Base-by-base conservation (phyloP, 2,329 filamentous ascomycete species). In the Neurospora sp. region DNA sequence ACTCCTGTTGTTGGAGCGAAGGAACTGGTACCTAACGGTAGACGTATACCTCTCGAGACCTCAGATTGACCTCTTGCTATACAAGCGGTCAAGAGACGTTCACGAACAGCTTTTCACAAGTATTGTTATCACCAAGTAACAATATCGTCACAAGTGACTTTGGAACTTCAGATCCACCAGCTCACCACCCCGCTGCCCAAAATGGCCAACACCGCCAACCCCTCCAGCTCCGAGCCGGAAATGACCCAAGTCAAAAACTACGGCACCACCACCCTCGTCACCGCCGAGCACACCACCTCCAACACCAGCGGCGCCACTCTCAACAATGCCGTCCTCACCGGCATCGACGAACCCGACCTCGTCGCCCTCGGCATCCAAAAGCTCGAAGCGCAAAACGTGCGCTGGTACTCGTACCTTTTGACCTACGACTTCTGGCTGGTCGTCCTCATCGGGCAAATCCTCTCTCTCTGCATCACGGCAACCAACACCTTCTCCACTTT, bases 401-500 rank as follows among this genome's bases (percentile, higher is more conserved):
- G 81, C 73, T 90, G 88, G 88, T 90, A 87, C 81, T 85, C 90
- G 62, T 98, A 96, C 81, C 84, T 98, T 73, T 86, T 85, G 75
- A 97, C 94, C 11, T 85, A 85, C 77, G 92, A 97, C 78, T 98
- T 99, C 79, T 98, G 93, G 88, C 83, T 92, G 74, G 89, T 97
- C 62, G 83, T 98, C 75, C 71, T 88, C 67, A 82, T 98, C 71
- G 93, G 93, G 71, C 94, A 97, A 85, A 80, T 93, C 68, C 88
- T 97, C 65, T 89, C 94, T 4, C 88, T 99, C 71, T 94, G 93
- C 83, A 96, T 97, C 81, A 97, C 94, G 1, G 89, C 88, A 38
- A 97, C 94, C 67, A 97, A 96, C 84, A 98, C 96, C 66, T 92
- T 98, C 78, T 92, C 91, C 43, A 88, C 86, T 36, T 87, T 97